Evolutionary conservation across 2,329 filamentous ascomycete species (phyloP).

Genomic region (Bipolaris sorokiniana): DNA sequence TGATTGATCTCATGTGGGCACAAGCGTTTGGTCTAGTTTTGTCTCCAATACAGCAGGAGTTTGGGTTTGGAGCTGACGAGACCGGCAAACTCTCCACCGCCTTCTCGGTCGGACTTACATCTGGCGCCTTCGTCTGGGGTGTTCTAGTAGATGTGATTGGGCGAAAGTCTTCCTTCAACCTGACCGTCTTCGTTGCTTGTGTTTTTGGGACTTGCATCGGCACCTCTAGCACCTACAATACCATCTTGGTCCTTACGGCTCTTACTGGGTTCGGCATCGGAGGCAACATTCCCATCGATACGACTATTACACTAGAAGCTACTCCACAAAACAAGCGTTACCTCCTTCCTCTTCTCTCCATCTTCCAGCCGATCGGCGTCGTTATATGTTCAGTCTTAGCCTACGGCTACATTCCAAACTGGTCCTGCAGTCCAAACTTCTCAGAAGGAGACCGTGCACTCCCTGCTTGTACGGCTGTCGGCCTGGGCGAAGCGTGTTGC

Average conservation of each 20-base stretch:
- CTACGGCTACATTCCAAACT: conserved; percentile 60
- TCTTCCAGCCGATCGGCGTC: conserved; percentile 64
- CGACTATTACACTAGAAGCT: conserved; percentile 63
- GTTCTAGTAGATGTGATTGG: conserved; percentile 61
- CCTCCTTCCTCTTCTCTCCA: conserved; percentile 59
- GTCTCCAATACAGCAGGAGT: conserved; percentile 62
- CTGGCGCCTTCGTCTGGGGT: conserved; percentile 63
- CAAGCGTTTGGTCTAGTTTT: conserved; percentile 64
- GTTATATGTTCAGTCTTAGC: conserved; percentile 59
- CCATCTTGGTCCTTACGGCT: conserved; percentile 61
- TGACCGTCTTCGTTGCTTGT: conserved; percentile 62
- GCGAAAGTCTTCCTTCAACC: conserved; percentile 63
- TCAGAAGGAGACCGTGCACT: conserved; percentile 51
- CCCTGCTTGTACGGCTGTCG: conserved; percentile 52
- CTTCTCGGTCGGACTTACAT: conserved; percentile 62
- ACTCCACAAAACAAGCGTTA: conserved; percentile 61
- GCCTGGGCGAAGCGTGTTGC: conserved; percentile 46
- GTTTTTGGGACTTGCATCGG: conserved; percentile 62
- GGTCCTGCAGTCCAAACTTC: conserved; percentile 60
- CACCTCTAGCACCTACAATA: conserved; percentile 57
- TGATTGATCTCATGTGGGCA: conserved; percentile 64
- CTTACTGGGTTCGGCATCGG: conserved; percentile 61
- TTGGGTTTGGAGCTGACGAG: conserved; percentile 56
- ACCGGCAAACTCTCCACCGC: conserved; percentile 62
- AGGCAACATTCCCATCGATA: conserved; percentile 63